Evolutionary conservation across 2,329 filamentous ascomycete species (phyloP), one percentile per base, ranked within the genome.

Genomic region (Corynespora cassiicola): DNA sequence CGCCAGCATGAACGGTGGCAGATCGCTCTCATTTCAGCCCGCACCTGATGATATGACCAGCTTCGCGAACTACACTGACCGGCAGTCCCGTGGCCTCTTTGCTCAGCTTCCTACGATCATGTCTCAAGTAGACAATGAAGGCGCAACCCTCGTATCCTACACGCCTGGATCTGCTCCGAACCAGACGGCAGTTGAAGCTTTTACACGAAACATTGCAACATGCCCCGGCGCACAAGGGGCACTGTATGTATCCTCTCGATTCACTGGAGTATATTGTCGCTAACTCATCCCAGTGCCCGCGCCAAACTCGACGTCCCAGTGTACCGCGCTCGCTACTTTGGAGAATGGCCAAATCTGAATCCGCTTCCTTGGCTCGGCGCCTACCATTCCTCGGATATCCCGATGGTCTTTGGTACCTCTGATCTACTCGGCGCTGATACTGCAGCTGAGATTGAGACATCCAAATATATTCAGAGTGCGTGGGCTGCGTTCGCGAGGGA

Each of bases 401-500:
- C 55, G 6, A 54, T 59, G 45, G 24, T 58, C 2, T 61, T 61
- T 37, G 57, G 54, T 3, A 61, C 57, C 2, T 45, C 43, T 19
- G 36, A 52, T 30, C 30, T 54, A 9, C 36, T 39, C 5, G 54
- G 44, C 2, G 38, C 48, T 6, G 27, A 50, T n/a, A 52, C 55
- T 1, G 25, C 45, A 9, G 41, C 55, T 2, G 63, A 68, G 37
- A 42, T 32, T 11, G 50, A 45, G 31, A 61, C 58, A 4, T 61
- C 56, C 22, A 39, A 49, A 28, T 62, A 61, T 22, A 61, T 68
- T 48, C 58, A 68, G 37, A 52, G 55, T 32, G 50, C 56, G 3
- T 56, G 63, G 45, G 33, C 56, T 6, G 56, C 54, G 2, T 70
- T 69, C 29, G 58, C 56, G 2, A 49, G 40, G 8, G 56, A 69